phyloP scores from a whole-genome alignment of 768 basidiomycete genomes.

The Glaciozyma martinii region DNA sequence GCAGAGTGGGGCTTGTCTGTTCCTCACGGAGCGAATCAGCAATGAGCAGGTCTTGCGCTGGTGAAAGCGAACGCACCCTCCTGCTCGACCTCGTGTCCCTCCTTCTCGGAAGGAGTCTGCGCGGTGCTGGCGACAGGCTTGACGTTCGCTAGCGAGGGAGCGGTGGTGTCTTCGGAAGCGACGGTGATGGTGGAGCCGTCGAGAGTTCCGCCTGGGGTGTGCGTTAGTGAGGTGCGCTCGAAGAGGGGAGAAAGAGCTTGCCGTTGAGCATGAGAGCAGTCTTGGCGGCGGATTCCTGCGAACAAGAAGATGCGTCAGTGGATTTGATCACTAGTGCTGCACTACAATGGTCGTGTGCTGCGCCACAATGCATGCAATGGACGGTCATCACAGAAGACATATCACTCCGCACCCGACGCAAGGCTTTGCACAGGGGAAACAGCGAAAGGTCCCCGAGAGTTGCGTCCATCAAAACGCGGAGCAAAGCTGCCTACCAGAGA shows the following conservation, averaged over 20 bases:
- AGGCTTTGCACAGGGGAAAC: too few species aligned
- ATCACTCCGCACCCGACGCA: too few species aligned
- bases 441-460: too few species aligned
- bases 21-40: neutral
- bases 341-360: too few species aligned
- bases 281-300: conserved; percentile 57
- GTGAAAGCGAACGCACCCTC: conserved; percentile 15
- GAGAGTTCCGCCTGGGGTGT: conserved; percentile 48
- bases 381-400: too few species aligned
- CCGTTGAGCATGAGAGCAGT: conserved; percentile 68
- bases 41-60: neutral
- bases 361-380: too few species aligned
- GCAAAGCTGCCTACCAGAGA: too few species aligned
- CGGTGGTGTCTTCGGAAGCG: conserved; percentile 51
- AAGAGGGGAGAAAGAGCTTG: too few species aligned
- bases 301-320: too few species aligned
- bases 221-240: too few species aligned
- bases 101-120: conserved; percentile 14
- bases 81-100: conserved; percentile 31
- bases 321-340: too few species aligned
- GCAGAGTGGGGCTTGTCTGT: conserved; percentile 65
- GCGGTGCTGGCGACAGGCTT: conserved; percentile 46
- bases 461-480: too few species aligned
- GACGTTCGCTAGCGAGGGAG: conserved; percentile 41
- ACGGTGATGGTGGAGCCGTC: conserved; percentile 64